These are phyloP conservation scores for Hebeloma cylindrosporum DNA, from an alignment of 768 basidiomycete genomes.

Conservation along the genomic window DNA sequence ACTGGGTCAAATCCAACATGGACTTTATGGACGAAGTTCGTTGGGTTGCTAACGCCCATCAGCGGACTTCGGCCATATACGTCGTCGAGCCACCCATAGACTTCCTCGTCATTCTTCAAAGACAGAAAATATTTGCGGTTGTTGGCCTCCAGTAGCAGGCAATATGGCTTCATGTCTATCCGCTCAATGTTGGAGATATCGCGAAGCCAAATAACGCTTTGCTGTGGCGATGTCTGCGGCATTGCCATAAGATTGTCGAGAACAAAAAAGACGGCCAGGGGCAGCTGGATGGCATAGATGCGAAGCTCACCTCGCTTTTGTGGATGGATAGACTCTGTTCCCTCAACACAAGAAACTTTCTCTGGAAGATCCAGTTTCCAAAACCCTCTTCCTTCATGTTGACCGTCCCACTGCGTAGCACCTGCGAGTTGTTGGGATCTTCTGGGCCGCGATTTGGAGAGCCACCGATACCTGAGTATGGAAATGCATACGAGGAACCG, in stretches of 20 bases:
- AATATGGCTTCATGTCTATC: conserved; percentile 93
- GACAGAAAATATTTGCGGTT: conserved; percentile 81
- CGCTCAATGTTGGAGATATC: conserved; percentile 89
- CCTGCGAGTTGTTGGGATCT: conserved; percentile 37
- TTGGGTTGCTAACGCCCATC: conserved; percentile 92
- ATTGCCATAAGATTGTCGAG: conserved; percentile 8
- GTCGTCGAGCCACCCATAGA: conserved; percentile 99
- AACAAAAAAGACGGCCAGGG: not conserved
- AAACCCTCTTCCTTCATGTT: conserved; percentile 94
- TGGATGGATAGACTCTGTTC: conserved; percentile 79
- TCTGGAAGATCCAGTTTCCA: conserved; percentile 87
- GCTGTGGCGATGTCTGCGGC: conserved; percentile 50
- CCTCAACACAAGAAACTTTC: conserved; percentile 86
- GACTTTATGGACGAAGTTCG: conserved; percentile 98
- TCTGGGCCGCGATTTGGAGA: conserved; percentile 59
- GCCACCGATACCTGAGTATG: conserved; percentile 82
- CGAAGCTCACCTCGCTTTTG: conserved; percentile 80
- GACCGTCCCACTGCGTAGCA: conserved; percentile 72
- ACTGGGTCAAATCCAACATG: conserved; percentile 97
- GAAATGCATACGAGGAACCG: conserved; percentile 58
- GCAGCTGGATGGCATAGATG: not conserved
- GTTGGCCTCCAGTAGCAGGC: conserved; percentile 81
- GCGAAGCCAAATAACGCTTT: conserved; percentile 61
- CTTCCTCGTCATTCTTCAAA: conserved; percentile 90
- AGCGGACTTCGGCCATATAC: conserved; percentile 90